phyloP scores from a whole-genome alignment of 345 rosid genomes.

The Eutrema japonicum region DNA sequence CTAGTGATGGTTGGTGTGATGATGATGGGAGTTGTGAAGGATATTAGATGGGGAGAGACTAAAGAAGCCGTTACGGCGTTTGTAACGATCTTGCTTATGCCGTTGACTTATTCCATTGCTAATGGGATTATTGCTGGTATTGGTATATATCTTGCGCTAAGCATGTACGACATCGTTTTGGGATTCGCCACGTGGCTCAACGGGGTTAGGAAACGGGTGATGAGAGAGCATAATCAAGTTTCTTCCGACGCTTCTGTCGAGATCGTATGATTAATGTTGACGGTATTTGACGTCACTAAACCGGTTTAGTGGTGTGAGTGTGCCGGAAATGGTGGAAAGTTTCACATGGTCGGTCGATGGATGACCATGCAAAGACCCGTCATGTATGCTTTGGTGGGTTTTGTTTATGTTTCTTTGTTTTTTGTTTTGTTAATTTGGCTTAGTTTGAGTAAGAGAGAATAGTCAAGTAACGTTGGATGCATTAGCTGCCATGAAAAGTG shows the following conservation, averaged over 20 bases:
- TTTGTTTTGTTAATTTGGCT: conserved; percentile 10
- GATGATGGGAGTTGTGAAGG: conserved; percentile 89
- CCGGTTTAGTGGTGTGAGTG: conserved; percentile 19
- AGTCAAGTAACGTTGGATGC: conserved; percentile 44
- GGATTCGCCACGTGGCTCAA: conserved; percentile 44
- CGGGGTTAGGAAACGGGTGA: conserved; percentile 56
- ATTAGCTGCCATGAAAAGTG: conserved; percentile 45
- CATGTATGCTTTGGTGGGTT: conserved; percentile 23
- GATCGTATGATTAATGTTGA: conserved; percentile 37
- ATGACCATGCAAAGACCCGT: conserved; percentile 37
- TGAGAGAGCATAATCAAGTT: conserved; percentile 68
- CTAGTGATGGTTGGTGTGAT: conserved; percentile 78
- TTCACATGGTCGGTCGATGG: conserved; percentile 33
- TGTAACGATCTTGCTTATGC: conserved; percentile 82
- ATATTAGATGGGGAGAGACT: conserved; percentile 67
- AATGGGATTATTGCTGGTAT: conserved; percentile 88
- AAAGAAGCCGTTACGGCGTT: conserved; percentile 85
- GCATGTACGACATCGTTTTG: conserved; percentile 53
- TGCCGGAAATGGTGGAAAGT: conserved; percentile 22
- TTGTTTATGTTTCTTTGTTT: conserved; percentile 4
- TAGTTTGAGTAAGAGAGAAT: conserved; percentile 21
- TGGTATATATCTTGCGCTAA: conserved; percentile 64
- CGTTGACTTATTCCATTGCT: conserved; percentile 80
- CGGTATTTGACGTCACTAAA: not conserved
- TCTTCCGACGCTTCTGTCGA: conserved; percentile 55